Percentiles rank a stretch among this genome's conserved stretches.
phyloP scores from a whole-genome alignment of 2,329 filamentous ascomycete species.

The Lachnellula hyalina region DNA sequence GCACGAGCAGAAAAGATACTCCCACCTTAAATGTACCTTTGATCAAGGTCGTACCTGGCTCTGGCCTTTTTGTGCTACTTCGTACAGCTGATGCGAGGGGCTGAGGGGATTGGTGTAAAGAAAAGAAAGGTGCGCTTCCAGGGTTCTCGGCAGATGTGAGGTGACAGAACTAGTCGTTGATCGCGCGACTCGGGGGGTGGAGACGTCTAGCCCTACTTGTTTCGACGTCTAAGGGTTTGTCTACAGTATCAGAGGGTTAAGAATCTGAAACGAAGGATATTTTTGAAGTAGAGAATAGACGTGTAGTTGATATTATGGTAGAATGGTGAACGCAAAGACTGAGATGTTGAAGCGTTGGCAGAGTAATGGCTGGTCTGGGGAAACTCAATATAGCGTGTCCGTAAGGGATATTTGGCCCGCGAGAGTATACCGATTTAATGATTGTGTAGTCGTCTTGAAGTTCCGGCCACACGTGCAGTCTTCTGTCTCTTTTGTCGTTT shows the following conservation, averaged over 20 bases:
- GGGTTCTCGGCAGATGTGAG: constrained; percentile 14
- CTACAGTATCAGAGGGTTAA: constrained; percentile 17
- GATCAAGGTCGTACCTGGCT: constrained; percentile 19
- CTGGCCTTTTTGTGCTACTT: constrained; percentile 5
- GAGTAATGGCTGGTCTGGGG: constrained; percentile 10
- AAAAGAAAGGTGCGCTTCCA: constrained; percentile 16
- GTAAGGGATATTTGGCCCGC: not conserved
- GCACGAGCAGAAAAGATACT: constrained; percentile 23
- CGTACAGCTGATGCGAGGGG: constrained; percentile 23
- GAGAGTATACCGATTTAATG: not conserved
- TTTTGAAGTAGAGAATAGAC: constrained; percentile 21
- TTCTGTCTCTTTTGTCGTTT: not conserved
- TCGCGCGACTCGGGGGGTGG: constrained; percentile 19
- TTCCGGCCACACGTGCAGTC: not conserved
- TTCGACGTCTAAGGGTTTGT: constrained; percentile 28
- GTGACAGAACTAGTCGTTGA: constrained; percentile 17
- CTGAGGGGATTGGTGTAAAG: constrained; percentile 12
- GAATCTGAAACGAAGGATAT: constrained; percentile 28
- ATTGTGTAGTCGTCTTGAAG: not conserved
- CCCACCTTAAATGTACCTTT: constrained; percentile 18
- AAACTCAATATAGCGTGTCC: not conserved
- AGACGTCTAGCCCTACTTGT: constrained; percentile 23
- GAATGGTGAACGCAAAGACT: constrained; percentile 18
- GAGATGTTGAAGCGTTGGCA: constrained; percentile 15
- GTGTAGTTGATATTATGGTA: constrained; percentile 16